These are phyloP conservation scores for Xylariaceae sp. DNA, from an alignment of 2,329 filamentous ascomycete species.

Conservation along the genomic window DNA sequence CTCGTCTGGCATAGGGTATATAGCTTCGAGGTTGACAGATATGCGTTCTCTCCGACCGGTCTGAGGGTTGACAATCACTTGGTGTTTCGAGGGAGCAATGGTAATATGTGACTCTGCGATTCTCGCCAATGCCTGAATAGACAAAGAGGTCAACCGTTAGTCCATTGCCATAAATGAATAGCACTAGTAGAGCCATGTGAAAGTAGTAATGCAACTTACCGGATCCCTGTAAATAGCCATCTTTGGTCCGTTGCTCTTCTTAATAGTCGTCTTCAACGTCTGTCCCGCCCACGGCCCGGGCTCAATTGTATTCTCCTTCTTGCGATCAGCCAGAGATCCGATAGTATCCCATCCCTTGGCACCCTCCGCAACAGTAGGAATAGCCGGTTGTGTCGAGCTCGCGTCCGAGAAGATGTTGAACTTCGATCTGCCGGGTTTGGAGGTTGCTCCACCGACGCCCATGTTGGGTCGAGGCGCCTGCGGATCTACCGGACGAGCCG, in stretches of 20 bases:
- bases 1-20: slow-evolving; percentile 74
- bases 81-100: slow-evolving; percentile 65
- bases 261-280: slow-evolving; percentile 80
- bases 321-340: slow-evolving; percentile 76
- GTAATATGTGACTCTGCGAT: slow-evolving; percentile 58
- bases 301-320: slow-evolving; percentile 87
- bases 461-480: slow-evolving; percentile 56
- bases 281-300: slow-evolving; percentile 89
- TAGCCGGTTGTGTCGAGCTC: slow-evolving; percentile 53
- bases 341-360: slow-evolving; percentile 88
- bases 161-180: slow-evolving; percentile 85
- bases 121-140: slow-evolving; percentile 54
- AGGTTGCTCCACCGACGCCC: slow-evolving; percentile 43
- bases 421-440: slow-evolving; percentile 70
- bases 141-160: slow-evolving; percentile 57
- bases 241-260: slow-evolving; percentile 70
- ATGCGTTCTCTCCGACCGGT: slow-evolving; percentile 81
- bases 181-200: slow-evolving; percentile 38
- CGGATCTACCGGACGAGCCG: slow-evolving; percentile 51
- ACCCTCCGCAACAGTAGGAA: slow-evolving; percentile 46
- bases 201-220: slow-evolving; percentile 58
- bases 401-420: slow-evolving; percentile 86
- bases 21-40: slow-evolving; percentile 76
- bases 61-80: slow-evolving; percentile 75
- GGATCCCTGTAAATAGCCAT: slow-evolving; percentile 92